A percentile compares a stretch with the other conserved stretches of the same genome.
These are phyloP conservation scores for Hibiscus mutabilis DNA, from an alignment of 345 rosid genomes.

Conservation along the genomic window DNA sequence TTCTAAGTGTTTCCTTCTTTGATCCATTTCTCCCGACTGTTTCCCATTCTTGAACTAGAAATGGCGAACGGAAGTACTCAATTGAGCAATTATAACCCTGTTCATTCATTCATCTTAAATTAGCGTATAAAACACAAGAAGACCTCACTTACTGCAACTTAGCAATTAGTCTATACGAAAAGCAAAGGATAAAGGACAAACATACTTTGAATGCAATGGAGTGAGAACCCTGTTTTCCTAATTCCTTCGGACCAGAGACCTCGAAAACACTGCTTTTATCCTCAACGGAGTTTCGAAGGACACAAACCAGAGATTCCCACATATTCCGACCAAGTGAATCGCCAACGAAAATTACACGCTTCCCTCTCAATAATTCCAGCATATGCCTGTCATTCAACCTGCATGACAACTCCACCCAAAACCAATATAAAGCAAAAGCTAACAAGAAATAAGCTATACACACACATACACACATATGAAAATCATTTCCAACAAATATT, in stretches of 20 bases:
- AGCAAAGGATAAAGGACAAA: not conserved
- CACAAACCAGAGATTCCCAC: slow-evolving; percentile 46
- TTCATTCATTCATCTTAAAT: slow-evolving; percentile 7
- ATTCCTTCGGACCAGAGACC: slow-evolving; percentile 26
- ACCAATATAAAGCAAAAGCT: not conserved
- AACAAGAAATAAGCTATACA: not conserved
- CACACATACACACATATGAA: not conserved
- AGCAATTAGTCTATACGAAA: not conserved
- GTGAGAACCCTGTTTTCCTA: slow-evolving; percentile 24
- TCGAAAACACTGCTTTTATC: slow-evolving; percentile 29
- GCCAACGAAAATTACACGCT: slow-evolving; percentile 33
- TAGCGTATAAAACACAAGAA: not conserved
- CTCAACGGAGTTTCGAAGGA: slow-evolving; percentile 17
- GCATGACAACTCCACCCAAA: slow-evolving; percentile 7
- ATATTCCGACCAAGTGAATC: slow-evolving; percentile 45
- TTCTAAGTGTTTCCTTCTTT: slow-evolving; percentile 39
- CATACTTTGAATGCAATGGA: slow-evolving; percentile 34
- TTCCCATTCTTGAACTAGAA: slow-evolving; percentile 32
- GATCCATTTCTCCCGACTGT: slow-evolving; percentile 11
- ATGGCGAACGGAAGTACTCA: slow-evolving; percentile 21
- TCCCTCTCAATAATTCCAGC: slow-evolving; percentile 37
- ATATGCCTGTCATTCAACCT: slow-evolving; percentile 33
- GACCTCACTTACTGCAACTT: not conserved
- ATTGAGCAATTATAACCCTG: slow-evolving; percentile 39
- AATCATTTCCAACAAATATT: not conserved